phyloP scores from a whole-genome alignment of 371 early-diverging fungal species.

The Apophysomyces elegans region DNA sequence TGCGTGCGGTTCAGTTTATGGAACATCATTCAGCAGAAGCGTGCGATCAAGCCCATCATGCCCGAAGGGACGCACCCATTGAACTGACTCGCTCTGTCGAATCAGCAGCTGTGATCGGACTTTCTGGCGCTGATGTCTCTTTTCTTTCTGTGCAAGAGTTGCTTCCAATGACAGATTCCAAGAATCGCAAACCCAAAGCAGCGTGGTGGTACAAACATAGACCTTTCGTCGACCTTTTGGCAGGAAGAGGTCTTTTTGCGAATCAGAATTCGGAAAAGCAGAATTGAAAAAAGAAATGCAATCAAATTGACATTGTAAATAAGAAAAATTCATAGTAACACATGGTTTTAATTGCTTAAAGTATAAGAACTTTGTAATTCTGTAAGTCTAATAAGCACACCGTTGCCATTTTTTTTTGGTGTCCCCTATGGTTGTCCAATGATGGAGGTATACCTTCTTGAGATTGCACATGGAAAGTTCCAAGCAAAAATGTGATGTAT shows the following conservation, averaged over 20 bases:
- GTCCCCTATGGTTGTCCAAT: no score
- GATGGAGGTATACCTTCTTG: no score
- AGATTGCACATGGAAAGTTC: no score
- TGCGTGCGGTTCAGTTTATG: constrained; percentile 68
- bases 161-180: constrained; percentile 76
- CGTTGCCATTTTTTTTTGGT: no score
- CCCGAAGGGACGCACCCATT: constrained; percentile 39
- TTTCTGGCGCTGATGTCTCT: constrained; percentile 74
- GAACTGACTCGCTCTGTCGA: constrained; percentile 66
- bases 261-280: constrained; percentile 27
- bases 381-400: no score
- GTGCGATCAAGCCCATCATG: constrained; percentile 28
- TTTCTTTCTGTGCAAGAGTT: constrained; percentile 77
- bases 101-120: constrained; percentile 85
- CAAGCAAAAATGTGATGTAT: no score
- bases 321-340: no score
- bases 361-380: no score
- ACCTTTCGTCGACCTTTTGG: constrained; percentile 45
- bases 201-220: constrained; percentile 84
- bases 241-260: constrained; percentile 44
- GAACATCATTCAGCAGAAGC: constrained; percentile 47
- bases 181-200: constrained; percentile 69
- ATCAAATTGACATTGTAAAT: no score
- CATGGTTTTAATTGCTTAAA: no score
- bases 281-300: neutral